These are phyloP conservation scores for Globisporangium rhizosaccharum DNA, from an alignment of 352 stramenopile genomes.

Conservation along the genomic window DNA sequence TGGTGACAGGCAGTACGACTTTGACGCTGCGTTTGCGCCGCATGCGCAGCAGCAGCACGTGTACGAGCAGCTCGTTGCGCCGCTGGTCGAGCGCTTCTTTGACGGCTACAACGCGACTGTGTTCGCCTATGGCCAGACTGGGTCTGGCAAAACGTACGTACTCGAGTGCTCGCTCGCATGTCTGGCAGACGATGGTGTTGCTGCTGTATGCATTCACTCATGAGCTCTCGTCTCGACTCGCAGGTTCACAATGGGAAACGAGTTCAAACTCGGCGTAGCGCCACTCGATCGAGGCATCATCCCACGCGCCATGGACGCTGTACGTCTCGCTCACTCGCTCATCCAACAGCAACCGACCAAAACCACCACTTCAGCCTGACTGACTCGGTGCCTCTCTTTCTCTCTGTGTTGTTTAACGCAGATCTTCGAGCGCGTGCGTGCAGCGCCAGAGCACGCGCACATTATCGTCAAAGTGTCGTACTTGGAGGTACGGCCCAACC, in stretches of 20 bases:
- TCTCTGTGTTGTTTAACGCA: constrained; percentile 10
- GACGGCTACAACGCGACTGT: constrained; percentile 94
- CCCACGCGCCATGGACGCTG: constrained; percentile 66
- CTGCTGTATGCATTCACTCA: background rate
- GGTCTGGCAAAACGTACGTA: constrained; percentile 72
- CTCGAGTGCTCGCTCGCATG: background rate
- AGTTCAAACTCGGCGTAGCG: constrained; percentile 36
- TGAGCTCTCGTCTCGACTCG: constrained; percentile 16
- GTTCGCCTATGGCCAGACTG: constrained; percentile 94
- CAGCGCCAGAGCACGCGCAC: constrained; percentile 22
- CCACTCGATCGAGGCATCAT: constrained; percentile 64
- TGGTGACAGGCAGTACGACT: constrained; percentile 53
- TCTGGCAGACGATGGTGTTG: background rate
- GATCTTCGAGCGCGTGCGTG: constrained; percentile 44
- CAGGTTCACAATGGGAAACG: constrained; percentile 94
- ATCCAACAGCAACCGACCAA: background rate
- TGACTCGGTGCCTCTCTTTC: background rate
- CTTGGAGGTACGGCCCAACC: constrained; percentile 33
- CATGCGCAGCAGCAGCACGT: constrained; percentile 26
- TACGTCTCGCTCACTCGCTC: constrained; percentile 15
- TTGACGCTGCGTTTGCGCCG: constrained; percentile 70
- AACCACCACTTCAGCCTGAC: background rate
- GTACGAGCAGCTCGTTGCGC: constrained; percentile 45
- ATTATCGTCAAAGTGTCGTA: constrained; percentile 64
- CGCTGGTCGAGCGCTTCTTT: constrained; percentile 84